A percentile compares a stretch with the other conserved stretches of the same genome.
phyloP scores from a whole-genome alignment of 2,329 filamentous ascomycete species.

The Fusarium metavorans region DNA sequence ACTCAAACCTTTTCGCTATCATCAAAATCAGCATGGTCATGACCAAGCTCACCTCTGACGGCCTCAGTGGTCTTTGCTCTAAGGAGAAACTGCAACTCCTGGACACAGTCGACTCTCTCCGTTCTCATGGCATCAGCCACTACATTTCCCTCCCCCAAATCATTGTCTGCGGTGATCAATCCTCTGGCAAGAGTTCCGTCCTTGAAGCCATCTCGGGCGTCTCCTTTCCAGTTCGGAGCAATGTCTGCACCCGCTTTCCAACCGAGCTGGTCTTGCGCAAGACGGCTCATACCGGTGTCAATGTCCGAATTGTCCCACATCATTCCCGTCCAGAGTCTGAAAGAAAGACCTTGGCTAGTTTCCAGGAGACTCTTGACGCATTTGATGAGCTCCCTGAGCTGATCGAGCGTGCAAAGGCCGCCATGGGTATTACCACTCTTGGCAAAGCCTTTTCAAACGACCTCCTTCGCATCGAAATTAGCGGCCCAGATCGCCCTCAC shows the following conservation, averaged over 20 bases:
- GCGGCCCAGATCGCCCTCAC: slow-evolving; percentile 61
- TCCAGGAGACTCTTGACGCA: slow-evolving; percentile 34
- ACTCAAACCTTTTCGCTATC: background rate
- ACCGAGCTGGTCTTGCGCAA: slow-evolving; percentile 69
- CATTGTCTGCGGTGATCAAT: slow-evolving; percentile 71
- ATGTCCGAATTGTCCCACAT: slow-evolving; percentile 50
- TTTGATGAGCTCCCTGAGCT: slow-evolving; percentile 43
- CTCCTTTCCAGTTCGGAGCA: slow-evolving; percentile 69
- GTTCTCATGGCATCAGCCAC: slow-evolving; percentile 51
- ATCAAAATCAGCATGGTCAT: background rate
- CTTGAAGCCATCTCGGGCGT: slow-evolving; percentile 73
- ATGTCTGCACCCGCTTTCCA: slow-evolving; percentile 70
- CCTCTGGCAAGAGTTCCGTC: slow-evolving; percentile 73
- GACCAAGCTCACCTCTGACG: background rate
- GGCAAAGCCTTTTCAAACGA: slow-evolving; percentile 59
- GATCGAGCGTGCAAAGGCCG: slow-evolving; percentile 54
- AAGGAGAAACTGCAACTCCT: slow-evolving; percentile 43
- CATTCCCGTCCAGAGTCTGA: slow-evolving; percentile 42
- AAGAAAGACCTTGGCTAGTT: slow-evolving; percentile 38
- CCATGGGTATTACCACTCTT: slow-evolving; percentile 61
- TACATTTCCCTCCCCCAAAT: slow-evolving; percentile 58
- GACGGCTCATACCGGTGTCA: slow-evolving; percentile 45
- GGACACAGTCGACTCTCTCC: slow-evolving; percentile 52
- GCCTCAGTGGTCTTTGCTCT: slow-evolving; percentile 21
- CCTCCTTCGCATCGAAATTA: slow-evolving; percentile 62